phyloP scores from a whole-genome alignment of 1,284 basidiomycete genomes.

The Leccinum huronense region DNA sequence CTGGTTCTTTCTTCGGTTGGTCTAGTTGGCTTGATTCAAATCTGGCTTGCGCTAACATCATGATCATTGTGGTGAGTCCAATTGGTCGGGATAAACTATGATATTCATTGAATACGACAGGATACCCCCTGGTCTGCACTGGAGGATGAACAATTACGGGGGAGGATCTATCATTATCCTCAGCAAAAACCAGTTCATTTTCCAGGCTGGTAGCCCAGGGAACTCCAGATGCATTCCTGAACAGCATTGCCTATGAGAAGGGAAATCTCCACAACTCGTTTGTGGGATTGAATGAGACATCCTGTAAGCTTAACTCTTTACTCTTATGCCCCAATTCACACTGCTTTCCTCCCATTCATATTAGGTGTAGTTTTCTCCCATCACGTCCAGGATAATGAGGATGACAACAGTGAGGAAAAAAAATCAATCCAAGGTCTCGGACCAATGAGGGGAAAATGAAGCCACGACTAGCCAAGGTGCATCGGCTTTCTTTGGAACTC shows the following conservation, averaged over 20 bases:
- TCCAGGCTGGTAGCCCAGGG: constrained; percentile 4
- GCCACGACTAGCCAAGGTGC: background rate
- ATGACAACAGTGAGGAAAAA: too few species aligned
- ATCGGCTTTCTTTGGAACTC: too few species aligned
- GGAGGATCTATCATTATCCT: constrained; percentile 2
- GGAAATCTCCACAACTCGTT: background rate
- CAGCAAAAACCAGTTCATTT: constrained; percentile 13
- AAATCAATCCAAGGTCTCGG: too few species aligned
- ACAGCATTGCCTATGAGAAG: background rate
- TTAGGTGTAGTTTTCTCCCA: background rate
- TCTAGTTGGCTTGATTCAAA: background rate
- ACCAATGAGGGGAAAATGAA: too few species aligned
- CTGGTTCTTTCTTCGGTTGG: background rate
- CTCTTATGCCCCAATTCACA: too few species aligned
- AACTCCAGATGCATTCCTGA: background rate
- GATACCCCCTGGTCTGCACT: constrained; percentile 18
- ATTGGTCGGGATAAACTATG: background rate
- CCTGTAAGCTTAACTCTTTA: background rate
- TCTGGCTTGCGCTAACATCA: background rate
- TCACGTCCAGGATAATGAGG: too few species aligned
- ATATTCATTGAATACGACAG: background rate
- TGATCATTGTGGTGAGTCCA: background rate
- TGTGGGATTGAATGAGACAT: background rate
- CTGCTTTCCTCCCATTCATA: background rate
- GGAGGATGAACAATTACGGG: constrained; percentile 11